A percentile compares a stretch with the other conserved stretches of the same genome.
These are phyloP conservation scores for Albatrellus sp. DNA, from an alignment of 1,284 basidiomycete species.

Conservation along the genomic window DNA sequence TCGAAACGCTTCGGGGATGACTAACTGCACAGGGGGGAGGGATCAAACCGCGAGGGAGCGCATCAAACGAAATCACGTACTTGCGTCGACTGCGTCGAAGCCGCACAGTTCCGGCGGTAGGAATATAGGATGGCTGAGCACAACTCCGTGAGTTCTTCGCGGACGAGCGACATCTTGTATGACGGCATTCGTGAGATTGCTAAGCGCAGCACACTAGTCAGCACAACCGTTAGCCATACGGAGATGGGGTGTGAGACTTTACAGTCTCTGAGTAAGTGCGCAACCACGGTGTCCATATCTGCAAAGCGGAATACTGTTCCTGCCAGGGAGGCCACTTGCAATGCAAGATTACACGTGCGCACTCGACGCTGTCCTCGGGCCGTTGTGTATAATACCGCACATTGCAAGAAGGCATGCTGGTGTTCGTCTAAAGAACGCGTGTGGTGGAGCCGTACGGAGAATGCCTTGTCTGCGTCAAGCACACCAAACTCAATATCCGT, in stretches of 20 bases:
- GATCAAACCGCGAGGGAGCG: not conserved
- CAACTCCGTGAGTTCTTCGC: constrained; percentile 77
- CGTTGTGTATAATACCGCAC: constrained; percentile 69
- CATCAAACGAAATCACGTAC: constrained; percentile 26
- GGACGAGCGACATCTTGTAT: constrained; percentile 63
- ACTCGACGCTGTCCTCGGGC: constrained; percentile 69
- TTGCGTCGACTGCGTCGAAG: constrained; percentile 72
- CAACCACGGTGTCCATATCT: constrained; percentile 80
- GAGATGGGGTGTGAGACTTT: not conserved
- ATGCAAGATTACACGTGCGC: constrained; percentile 73
- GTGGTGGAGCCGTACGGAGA: constrained; percentile 58
- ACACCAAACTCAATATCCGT: constrained; percentile 76
- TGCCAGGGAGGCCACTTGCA: constrained; percentile 75
- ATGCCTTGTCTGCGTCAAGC: constrained; percentile 73
- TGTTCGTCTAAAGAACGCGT: constrained; percentile 64
- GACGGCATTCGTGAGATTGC: constrained; percentile 58
- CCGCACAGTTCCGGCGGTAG: constrained; percentile 87
- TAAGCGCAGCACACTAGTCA: constrained; percentile 17
- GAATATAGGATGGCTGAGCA: constrained; percentile 79
- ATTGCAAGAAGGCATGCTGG: constrained; percentile 76
- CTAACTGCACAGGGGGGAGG: constrained; percentile 40
- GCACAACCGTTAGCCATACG: not conserved
- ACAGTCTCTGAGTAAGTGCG: constrained; percentile 75
- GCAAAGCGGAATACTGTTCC: constrained; percentile 90
- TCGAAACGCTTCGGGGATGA: constrained; percentile 92